phyloP scores from a whole-genome alignment of 805 yeast species.

The Candida khao-thaluensis region DNA sequence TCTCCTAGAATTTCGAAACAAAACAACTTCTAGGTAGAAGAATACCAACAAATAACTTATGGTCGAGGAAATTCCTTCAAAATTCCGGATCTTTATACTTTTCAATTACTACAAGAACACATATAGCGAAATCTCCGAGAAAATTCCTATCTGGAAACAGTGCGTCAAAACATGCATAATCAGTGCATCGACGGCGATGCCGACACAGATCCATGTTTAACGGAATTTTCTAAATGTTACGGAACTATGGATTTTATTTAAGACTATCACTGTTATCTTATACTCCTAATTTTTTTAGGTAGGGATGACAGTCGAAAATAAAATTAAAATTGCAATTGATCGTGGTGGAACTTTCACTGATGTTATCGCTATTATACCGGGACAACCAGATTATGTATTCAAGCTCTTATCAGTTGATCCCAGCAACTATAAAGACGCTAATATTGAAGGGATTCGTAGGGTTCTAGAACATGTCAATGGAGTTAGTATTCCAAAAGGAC shows the following conservation, averaged over 20 bases:
- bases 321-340: conserved; percentile 20
- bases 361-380: conserved; percentile 42
- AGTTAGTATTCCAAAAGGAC: conserved; percentile 24
- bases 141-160: neutral
- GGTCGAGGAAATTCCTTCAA: neutral
- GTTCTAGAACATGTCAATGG: conserved; percentile 16
- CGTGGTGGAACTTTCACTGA: conserved; percentile 29
- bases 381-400: conserved; percentile 58
- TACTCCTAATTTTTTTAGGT: too few species aligned
- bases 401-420: conserved; percentile 22
- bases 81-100: neutral
- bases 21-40: too few species aligned
- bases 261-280: too few species aligned
- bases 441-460: conserved; percentile 21
- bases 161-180: neutral
- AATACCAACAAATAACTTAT: neutral
- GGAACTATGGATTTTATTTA: too few species aligned
- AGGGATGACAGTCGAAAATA: conserved; percentile 5
- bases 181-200: conserved; percentile 5
- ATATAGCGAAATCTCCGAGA: neutral
- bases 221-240: too few species aligned
- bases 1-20: too few species aligned
- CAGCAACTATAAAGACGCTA: conserved; percentile 19
- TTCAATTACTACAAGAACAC: neutral
- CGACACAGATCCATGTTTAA: neutral